These are phyloP conservation scores for Cryptococcus depauperatus DNA, from an alignment of 1,284 basidiomycete genomes.

Conservation along the genomic window DNA sequence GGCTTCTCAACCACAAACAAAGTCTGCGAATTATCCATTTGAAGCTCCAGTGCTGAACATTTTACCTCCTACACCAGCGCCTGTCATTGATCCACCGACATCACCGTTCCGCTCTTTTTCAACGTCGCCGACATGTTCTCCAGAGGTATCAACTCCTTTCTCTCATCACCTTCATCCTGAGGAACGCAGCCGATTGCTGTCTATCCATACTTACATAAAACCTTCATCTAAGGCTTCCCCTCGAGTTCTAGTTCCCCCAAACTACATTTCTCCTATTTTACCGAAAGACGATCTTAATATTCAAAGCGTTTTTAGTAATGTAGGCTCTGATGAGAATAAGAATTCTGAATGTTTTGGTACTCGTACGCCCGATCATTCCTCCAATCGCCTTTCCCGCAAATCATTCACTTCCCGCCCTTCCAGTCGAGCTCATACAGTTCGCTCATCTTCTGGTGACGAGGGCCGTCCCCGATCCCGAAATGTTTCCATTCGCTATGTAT, in stretches of 20 bases:
- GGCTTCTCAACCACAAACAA: slow-evolving; percentile 1
- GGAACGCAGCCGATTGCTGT: too few species aligned
- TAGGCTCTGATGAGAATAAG: slow-evolving; percentile 25
- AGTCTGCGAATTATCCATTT: neutral
- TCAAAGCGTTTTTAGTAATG: slow-evolving; percentile 20
- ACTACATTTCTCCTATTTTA: neutral
- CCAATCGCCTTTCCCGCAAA: neutral
- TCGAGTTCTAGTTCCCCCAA: neutral
- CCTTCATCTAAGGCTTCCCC: too few species aligned
- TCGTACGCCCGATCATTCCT: neutral
- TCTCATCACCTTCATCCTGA: neutral
- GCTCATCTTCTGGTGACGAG: slow-evolving; percentile 6
- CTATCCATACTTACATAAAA: too few species aligned
- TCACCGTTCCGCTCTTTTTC: slow-evolving; percentile 25
- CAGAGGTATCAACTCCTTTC: slow-evolving; percentile 10
- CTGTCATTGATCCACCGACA: slow-evolving; percentile 18
- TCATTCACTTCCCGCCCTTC: neutral
- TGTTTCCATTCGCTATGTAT: neutral
- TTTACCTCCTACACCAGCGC: slow-evolving; percentile 33
- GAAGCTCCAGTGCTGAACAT: slow-evolving; percentile 15
- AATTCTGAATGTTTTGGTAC: slow-evolving; percentile 7
- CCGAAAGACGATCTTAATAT: slow-evolving; percentile 15
- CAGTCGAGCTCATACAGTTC: neutral
- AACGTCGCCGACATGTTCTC: slow-evolving; percentile 9
- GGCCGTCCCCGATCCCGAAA: neutral